Base-by-base conservation (phyloP, 2,329 filamentous ascomycete species). In the Teratosphaeria pseudoeucalypti region DNA sequence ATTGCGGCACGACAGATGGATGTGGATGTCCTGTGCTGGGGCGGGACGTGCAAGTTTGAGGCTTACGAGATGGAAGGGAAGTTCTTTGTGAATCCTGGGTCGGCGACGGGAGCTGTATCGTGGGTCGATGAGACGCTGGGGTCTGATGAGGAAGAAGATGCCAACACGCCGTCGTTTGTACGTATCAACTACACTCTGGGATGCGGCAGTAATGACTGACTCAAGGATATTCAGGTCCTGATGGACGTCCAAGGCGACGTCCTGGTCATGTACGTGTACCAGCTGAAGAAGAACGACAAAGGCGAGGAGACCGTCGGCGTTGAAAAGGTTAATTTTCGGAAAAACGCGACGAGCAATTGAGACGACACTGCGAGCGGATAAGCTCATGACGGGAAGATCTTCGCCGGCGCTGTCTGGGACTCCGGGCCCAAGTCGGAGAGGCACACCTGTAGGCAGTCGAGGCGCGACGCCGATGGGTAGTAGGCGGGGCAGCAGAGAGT, bases 171-270 rank as follows among this genome's bases (percentile, higher is more conserved):
- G 53, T 49, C 43, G 2, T 49, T 49, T 11, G 43, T 49, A 49
- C 23, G 43, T 49, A 23, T 19, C 19, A 5, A 23, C n/a, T 7
- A 19, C 19, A 23, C 23, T 23, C 23, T 23, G 23, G 23, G 23
- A 23, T 23, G 23, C 23, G 23, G 23, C 23, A 23, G 23, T 23
- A 23, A 23, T 23, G 23, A 23, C 43, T 49, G 43, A 49, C 43
- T 10, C 16, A 7, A 14, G 19, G n/a, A 19, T 6, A 49, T 49
- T n/a, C 96, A 97, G 75, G 96, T 94, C 71, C 77, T 97, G 74
- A 96, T 97, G 92, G 92, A 97, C 82, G 92, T 96, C 39, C 92
- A 97, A 83, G 92, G 92, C 34, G 95, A 96, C 72, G 95, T 95
- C 16, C 82, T 97, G 65, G 95, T 95, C 61, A 81, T 97, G 56